Evolutionary conservation across 257 asterid genomes (phyloP).

Genomic region (Solanum acaule): DNA sequence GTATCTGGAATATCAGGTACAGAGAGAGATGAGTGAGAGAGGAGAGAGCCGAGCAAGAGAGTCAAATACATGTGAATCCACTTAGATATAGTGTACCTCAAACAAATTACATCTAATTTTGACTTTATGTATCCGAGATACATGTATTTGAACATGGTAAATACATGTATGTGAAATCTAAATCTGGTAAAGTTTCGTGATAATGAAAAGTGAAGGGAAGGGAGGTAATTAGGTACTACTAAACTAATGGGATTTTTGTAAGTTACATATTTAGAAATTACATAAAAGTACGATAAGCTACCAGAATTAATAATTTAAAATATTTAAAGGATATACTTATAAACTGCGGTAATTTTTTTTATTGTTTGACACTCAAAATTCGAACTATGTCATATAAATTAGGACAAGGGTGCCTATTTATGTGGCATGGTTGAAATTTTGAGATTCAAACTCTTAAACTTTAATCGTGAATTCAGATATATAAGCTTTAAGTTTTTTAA

Average conservation of each 20-base stretch:
- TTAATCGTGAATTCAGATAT: not conserved
- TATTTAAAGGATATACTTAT: not conserved
- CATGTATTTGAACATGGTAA: too few relatives aligned
- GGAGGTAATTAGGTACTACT: not conserved
- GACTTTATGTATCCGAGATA: too few relatives aligned
- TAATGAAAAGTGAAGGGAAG: not conserved
- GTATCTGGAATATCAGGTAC: too few relatives aligned
- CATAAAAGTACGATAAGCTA: not conserved
- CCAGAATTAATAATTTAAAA: not conserved
- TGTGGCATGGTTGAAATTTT: not conserved
- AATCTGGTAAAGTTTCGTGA: too few relatives aligned
- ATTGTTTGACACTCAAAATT: not conserved
- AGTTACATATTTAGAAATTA: not conserved
- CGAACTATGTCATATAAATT: not conserved
- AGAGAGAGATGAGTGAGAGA: not conserved
- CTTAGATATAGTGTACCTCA: not conserved
- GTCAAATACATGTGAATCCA: too few relatives aligned
- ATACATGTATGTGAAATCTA: not conserved
- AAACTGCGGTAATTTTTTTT: not conserved
- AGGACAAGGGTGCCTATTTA: not conserved
- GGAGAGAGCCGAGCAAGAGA: not conserved
- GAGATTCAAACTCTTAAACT: not conserved
- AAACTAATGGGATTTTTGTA: not conserved
- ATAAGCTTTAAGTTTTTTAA: not conserved
- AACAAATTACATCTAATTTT: too few relatives aligned